Conservation (phyloP, 148 eudicot genomes). For the Rhododendron simsii region DNA sequence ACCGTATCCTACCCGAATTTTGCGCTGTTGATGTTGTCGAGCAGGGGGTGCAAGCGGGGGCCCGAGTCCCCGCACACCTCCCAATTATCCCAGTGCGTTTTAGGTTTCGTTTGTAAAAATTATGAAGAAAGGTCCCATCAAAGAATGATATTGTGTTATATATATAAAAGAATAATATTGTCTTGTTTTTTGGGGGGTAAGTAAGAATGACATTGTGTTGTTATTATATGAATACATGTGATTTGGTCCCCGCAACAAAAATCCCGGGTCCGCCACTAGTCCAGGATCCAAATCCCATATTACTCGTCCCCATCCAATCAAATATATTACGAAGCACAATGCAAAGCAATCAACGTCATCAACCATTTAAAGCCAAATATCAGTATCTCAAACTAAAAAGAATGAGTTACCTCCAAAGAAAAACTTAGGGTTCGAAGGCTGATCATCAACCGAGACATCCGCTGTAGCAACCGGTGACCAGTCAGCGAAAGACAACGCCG, state of each 20-base stretch:
- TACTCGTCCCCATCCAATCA: background rate
- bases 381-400: background rate
- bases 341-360: background rate
- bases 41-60: too few species aligned
- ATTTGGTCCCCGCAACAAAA: background rate
- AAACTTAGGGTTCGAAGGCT: slow-evolving; percentile 25
- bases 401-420: slow-evolving; percentile 34
- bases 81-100: too few species aligned
- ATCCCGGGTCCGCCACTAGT: background rate
- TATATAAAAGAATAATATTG: too few species aligned
- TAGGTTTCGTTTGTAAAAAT: too few species aligned
- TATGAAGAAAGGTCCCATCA: too few species aligned
- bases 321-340: background rate
- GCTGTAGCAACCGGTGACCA: slow-evolving; percentile 7
- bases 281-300: background rate
- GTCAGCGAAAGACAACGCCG: slow-evolving; percentile 11
- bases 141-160: too few species aligned
- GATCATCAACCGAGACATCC: background rate
- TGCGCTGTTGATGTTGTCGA: background rate
- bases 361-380: background rate
- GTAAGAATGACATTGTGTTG: too few species aligned
- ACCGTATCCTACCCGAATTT: background rate
- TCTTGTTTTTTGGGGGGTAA: too few species aligned
- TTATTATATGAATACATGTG: background rate
- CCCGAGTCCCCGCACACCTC: too few species aligned